Evolutionary conservation across 768 basidiomycete species (phyloP).

Genomic region (Ramaria rubella): DNA sequence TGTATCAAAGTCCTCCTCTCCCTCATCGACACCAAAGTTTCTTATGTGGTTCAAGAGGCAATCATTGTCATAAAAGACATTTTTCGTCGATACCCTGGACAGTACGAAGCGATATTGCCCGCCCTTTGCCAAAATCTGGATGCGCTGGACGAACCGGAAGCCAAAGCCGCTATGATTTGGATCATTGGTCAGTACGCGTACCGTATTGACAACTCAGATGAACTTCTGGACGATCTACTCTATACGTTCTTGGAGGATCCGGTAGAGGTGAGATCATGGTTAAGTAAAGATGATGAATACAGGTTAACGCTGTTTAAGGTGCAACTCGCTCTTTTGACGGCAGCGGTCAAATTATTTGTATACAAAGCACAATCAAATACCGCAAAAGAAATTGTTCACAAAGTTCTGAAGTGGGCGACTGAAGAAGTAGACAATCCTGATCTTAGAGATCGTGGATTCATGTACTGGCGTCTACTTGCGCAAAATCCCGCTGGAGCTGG

Average conservation of each 20-base stretch:
- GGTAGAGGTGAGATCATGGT: constrained; percentile 62
- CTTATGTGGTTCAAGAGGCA: constrained; percentile 96
- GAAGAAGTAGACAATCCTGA: constrained; percentile 99
- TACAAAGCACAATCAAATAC: constrained; percentile 78
- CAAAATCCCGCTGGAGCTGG: constrained; percentile 84
- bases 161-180: constrained; percentile 98
- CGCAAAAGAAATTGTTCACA: constrained; percentile 85
- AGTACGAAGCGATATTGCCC: constrained; percentile 94
- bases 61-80: constrained; percentile 97
- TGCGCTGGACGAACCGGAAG: constrained; percentile 88
- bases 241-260: constrained; percentile 89
- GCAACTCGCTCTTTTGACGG: constrained; percentile 90
- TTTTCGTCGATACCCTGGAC: constrained; percentile 93
- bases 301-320: constrained; percentile 47
- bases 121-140: constrained; percentile 90
- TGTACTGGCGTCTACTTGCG: constrained; percentile 98
- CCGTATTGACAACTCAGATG: constrained; percentile 92
- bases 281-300: background rate
- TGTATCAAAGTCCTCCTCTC: constrained; percentile 84
- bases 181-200: constrained; percentile 95
- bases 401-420: constrained; percentile 94
- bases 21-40: constrained; percentile 88
- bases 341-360: constrained; percentile 93
- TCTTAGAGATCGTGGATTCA: constrained; percentile 93
- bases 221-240: constrained; percentile 85